Evolutionary conservation across 805 yeast genomes (phyloP).

Genomic region (Saccharomycopsis oosterbeekiorum): DNA sequence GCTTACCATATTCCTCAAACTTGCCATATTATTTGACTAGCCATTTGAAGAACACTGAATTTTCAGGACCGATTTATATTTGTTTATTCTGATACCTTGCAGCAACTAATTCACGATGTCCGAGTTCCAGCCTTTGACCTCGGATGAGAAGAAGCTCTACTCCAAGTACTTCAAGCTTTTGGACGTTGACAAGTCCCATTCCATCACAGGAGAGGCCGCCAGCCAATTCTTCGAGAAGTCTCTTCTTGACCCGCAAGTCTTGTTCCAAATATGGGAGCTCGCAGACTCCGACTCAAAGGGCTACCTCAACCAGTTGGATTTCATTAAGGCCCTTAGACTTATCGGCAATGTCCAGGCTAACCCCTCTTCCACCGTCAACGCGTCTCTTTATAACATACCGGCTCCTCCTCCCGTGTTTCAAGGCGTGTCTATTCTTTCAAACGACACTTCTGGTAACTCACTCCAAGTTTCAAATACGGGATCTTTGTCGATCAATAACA

Average conservation of each 20-base stretch:
- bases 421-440: constrained; percentile 10
- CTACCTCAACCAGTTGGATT: constrained; percentile 67
- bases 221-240: constrained; percentile 76
- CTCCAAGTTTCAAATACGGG: constrained; percentile 22
- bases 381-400: constrained; percentile 41
- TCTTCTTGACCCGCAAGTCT: constrained; percentile 63
- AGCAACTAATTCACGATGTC: neutral
- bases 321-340: constrained; percentile 77
- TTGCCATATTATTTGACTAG: too few relatives aligned
- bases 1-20: too few relatives aligned
- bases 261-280: constrained; percentile 90
- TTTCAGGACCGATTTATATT: neutral
- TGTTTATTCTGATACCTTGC: neutral
- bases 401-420: constrained; percentile 47
- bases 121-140: constrained; percentile 33
- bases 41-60: too few relatives aligned
- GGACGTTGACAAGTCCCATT: constrained; percentile 70
- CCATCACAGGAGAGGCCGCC: constrained; percentile 82
- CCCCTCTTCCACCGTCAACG: constrained; percentile 39
- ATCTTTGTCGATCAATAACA: neutral
- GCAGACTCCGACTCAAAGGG: constrained; percentile 91
- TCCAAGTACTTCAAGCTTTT: constrained; percentile 68
- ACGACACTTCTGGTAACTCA: constrained; percentile 32
- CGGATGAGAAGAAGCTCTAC: constrained; percentile 68
- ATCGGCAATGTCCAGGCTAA: constrained; percentile 84